phyloP scores from a whole-genome alignment of 2,329 filamentous ascomycete species.

The Trichocomaceae sp. region DNA sequence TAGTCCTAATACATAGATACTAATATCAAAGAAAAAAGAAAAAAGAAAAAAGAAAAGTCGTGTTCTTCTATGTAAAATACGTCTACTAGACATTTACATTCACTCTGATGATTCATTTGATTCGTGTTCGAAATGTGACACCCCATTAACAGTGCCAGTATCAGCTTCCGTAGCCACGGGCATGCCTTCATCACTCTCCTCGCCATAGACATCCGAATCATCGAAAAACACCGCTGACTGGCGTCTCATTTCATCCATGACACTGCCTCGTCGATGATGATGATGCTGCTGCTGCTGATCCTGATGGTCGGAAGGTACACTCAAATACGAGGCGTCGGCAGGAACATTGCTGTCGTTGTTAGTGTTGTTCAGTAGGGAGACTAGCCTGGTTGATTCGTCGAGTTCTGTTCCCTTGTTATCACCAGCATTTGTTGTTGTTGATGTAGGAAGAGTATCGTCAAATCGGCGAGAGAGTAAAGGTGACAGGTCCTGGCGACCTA shows the following conservation, averaged over 20 bases:
- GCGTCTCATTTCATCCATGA: slow-evolving; percentile 40
- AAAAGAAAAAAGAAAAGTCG: too few species aligned
- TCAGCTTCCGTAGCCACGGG: neutral
- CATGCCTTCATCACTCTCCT: slow-evolving; percentile 18
- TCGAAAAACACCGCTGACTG: slow-evolving; percentile 45
- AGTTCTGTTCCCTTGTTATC: slow-evolving; percentile 8
- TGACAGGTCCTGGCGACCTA: slow-evolving; percentile 15
- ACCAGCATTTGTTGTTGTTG: neutral
- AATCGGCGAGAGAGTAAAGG: slow-evolving; percentile 26
- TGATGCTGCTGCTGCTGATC: neutral
- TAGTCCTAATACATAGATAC: too few species aligned
- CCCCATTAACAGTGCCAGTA: neutral
- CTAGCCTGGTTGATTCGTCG: slow-evolving; percentile 5
- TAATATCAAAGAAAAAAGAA: too few species aligned
- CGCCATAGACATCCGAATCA: slow-evolving; percentile 31
- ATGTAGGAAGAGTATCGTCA: neutral
- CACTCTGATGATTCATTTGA: neutral
- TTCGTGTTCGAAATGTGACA: too few species aligned
- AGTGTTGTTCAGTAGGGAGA: slow-evolving; percentile 10
- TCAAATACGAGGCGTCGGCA: neutral
- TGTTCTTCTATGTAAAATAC: neutral
- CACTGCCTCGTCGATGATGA: slow-evolving; percentile 21
- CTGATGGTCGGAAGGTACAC: neutral
- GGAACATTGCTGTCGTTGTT: slow-evolving; percentile 19
- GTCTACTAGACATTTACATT: neutral